A percentile compares a stretch with the other conserved stretches of the same genome.
Conservation (phyloP, 352 stramenopile species). For the Pythium folliculosum region DNA sequence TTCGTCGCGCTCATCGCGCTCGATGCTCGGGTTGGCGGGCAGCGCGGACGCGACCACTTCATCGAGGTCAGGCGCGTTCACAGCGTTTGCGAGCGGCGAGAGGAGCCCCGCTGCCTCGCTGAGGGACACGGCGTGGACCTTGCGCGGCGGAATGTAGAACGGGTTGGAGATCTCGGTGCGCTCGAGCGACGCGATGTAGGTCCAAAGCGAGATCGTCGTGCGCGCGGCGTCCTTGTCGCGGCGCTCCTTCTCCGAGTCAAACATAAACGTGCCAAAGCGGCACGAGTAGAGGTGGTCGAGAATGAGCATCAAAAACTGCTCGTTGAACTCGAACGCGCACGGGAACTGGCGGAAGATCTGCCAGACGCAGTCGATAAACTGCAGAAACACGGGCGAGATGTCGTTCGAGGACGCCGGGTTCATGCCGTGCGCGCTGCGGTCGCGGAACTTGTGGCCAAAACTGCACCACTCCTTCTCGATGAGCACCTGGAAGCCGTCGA, state of each 20-base stretch:
- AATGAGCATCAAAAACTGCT: slow-evolving; percentile 78
- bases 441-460: slow-evolving; percentile 90
- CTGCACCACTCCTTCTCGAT: slow-evolving; percentile 91
- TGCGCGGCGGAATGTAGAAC: slow-evolving; percentile 57
- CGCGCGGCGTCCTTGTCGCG: slow-evolving; percentile 48
- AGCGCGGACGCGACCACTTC: background rate
- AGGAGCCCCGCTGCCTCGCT: background rate
- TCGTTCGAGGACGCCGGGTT: slow-evolving; percentile 88
- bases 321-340: slow-evolving; percentile 86
- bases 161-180: slow-evolving; percentile 62
- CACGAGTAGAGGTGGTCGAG: slow-evolving; percentile 84
- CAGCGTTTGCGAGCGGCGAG: background rate
- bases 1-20: slow-evolving; percentile 15
- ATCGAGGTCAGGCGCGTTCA: slow-evolving; percentile 2
- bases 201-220: slow-evolving; percentile 78
- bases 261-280: slow-evolving; percentile 94
- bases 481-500: slow-evolving; percentile 81
- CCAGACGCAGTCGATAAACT: slow-evolving; percentile 89
- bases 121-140: slow-evolving; percentile 3
- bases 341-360: slow-evolving; percentile 79
- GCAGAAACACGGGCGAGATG: slow-evolving; percentile 96
- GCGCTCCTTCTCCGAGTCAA: slow-evolving; percentile 90
- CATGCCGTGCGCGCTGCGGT: slow-evolving; percentile 63
- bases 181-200: slow-evolving; percentile 68
- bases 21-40: background rate